Evolutionary conservation across 2,329 filamentous ascomycete genomes (phyloP), one percentile per base, ranked within the genome.

Genomic region (Paraphaeosphaeria minitans): DNA sequence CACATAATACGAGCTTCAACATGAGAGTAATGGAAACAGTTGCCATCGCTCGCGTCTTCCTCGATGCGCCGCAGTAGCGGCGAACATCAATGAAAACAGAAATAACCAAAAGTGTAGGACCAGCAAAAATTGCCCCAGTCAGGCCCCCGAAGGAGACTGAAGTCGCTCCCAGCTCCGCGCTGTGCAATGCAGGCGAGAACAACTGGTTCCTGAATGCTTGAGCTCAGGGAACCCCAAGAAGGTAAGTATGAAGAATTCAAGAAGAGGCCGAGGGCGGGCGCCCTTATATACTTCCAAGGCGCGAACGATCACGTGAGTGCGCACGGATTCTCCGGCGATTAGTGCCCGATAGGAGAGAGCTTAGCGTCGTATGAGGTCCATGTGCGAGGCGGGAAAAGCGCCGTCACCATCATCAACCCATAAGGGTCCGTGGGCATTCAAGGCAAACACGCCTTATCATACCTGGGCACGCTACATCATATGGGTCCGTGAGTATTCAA

Each of bases 61-160:
- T 78, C 73, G 72, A 73, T 63, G 53, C 71, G 60, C 63, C 64
- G 70, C 74, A n/a, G n/a, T 14, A 60, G 41, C 68, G 58, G 74
- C 72, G 58, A 59, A 48, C 55, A 69, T 71, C 66, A 77, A 79
- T 71, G 77, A 80, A 79, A 78, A n/a, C n/a, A n/a, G n/a, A n/a
- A n/a, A n/a, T n/a, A n/a, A n/a, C n/a, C n/a, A n/a, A n/a, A n/a
- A n/a, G n/a, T n/a, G n/a, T n/a, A n/a, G 24, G 61, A 63, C 66
- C 64, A 70, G 66, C 66, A 70, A 70, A 70, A 70, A 70, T 70
- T 70, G 63, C 66, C 59, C 68, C 72, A 63, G 59, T 69, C 66
- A 73, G 65, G 71, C 68, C 66, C 71, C 70, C 72, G 67, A 71
- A 75, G 67, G 68, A 72, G 33, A 68, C 68, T 66, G 71, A 69